Base-by-base conservation (phyloP, 108 stramenopile species). In the Cyclostephanos tholiformis region DNA sequence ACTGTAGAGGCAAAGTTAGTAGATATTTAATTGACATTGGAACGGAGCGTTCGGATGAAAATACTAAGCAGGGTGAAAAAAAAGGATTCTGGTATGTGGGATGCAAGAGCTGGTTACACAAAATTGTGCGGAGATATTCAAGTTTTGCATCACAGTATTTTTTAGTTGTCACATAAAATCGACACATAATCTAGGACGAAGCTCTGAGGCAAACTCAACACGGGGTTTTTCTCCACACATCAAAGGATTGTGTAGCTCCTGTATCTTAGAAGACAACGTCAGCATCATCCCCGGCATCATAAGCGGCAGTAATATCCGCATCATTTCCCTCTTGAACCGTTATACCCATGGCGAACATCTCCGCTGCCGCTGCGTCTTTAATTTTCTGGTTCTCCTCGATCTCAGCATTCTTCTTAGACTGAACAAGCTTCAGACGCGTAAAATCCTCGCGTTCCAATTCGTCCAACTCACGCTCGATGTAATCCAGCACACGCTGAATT, bases 381-480 rank as follows among this genome's bases (percentile, higher is more conserved):
- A 22, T 27, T 59, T 56, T 67, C 36, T 56, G 66, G 50, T 73
- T 71, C 64, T 75, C 77, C 67, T 85, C 77, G 12, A 83, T 55
- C 55, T 87, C 81, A 23, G 39, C 78, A 71, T 91, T 76, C 80
- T 95, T 95, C 75, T 92, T 93, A 27, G 84, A 84, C 84, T 97
- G 91, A 51, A 99, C 97, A 46, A 97, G 91, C 85, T 99, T 99
- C 30, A 99, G 89, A 66, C 98, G 92, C 9, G 98, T 99, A 74
- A 99, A 99, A 76, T 99, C 98, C 78, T 99, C 98, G 79, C 98
- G 88, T 79, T 99, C 98, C 75, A 99, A 91, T 85, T 99, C 98
- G 87, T 99, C 98, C 72, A 99, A 84, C 66, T 99, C 98, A 67
- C 96, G 85, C 53, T 86, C 89, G 84, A 99, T 99, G 84, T 99